Evolutionary conservation across 2,329 filamentous ascomycete species (phyloP).

Genomic region (Pyricularia grisea): DNA sequence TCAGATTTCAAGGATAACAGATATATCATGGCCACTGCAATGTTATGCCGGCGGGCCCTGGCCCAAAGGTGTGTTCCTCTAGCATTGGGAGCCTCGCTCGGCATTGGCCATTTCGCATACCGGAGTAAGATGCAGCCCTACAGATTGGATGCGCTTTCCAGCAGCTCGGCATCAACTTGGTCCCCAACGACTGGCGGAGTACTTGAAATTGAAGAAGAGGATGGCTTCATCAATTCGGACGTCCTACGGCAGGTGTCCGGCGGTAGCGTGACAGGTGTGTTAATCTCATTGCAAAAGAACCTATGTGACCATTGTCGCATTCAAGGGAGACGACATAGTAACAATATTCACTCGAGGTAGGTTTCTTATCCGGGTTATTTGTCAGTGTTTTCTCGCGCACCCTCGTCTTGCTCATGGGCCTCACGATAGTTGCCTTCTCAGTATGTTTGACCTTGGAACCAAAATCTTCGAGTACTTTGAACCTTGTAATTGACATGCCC

Average conservation of each 20-base stretch:
- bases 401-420: constrained; percentile 56
- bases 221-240: constrained; percentile 18
- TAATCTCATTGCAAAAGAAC: neutral
- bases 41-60: constrained; percentile 5
- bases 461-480: neutral
- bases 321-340: neutral
- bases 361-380: constrained; percentile 53
- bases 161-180: neutral
- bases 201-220: constrained; percentile 5
- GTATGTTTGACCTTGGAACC: constrained; percentile 27
- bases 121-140: neutral
- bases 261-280: constrained; percentile 30
- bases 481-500: neutral
- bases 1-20: neutral
- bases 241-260: constrained; percentile 41
- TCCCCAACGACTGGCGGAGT: constrained; percentile 3
- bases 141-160: constrained; percentile 4
- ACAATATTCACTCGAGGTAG: constrained; percentile 22
- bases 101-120: constrained; percentile 2
- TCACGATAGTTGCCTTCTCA: constrained; percentile 54
- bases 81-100: constrained; percentile 5
- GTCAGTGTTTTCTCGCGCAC: constrained; percentile 64
- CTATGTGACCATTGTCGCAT: neutral
- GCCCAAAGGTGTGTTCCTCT: constrained; percentile 3
- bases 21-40: neutral